Percentiles rank a stretch among this genome's conserved stretches.
These are phyloP conservation scores for Leishmania martiniquensis DNA, from an alignment of 208 protist genomes.

Conservation along the genomic window DNA sequence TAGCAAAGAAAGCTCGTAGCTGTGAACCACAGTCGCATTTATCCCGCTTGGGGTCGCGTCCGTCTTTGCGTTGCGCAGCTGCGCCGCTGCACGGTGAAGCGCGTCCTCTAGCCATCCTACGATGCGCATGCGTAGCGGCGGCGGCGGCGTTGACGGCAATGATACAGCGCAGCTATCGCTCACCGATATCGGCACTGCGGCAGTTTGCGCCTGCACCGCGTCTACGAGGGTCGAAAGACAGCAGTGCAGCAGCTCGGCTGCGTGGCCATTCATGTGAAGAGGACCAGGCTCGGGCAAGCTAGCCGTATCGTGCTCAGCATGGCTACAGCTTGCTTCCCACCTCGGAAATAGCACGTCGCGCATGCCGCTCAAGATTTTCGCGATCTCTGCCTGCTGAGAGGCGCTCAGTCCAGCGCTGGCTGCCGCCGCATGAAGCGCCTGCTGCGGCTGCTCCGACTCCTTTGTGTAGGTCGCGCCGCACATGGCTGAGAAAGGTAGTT, in stretches of 20 bases:
- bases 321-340: not conserved
- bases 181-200: not conserved
- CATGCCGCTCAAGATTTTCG: conserved; percentile 16
- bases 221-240: conserved; percentile 26
- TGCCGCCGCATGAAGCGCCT: not conserved
- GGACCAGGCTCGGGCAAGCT: not conserved
- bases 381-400: conserved; percentile 8
- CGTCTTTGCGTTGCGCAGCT: not conserved
- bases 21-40: conserved; percentile 16
- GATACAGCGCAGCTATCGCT: not conserved
- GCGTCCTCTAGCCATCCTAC: conserved; percentile 15
- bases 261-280: conserved; percentile 20
- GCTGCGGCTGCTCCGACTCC: not conserved
- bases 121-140: conserved; percentile 13
- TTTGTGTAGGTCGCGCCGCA: not conserved
- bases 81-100: not conserved
- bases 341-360: conserved; percentile 7
- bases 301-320: no score
- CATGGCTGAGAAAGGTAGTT: not conserved
- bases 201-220: conserved; percentile 3
- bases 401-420: not conserved
- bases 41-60: not conserved
- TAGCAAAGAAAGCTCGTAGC: conserved; percentile 28
- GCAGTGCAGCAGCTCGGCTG: conserved; percentile 17
- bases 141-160: not conserved